A percentile compares a stretch with the other conserved stretches of the same genome.
Conservation (phyloP, 2,329 filamentous ascomycete genomes). For the Davidsoniella australis region DNA sequence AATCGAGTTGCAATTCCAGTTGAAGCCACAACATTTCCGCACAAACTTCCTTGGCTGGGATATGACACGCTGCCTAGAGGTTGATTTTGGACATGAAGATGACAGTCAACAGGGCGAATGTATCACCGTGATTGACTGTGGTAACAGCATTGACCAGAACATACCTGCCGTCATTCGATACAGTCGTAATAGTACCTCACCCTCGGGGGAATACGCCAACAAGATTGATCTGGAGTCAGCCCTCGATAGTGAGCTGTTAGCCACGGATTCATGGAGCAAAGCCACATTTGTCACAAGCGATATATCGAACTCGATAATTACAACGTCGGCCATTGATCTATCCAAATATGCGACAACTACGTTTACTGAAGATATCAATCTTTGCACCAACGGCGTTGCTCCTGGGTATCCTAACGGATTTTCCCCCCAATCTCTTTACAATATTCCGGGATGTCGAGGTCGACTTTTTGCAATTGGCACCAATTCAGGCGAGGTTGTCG, state of each 20-base stretch:
- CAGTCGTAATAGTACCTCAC: slow-evolving; percentile 18
- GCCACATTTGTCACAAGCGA: slow-evolving; percentile 38
- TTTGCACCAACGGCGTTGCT: slow-evolving; percentile 1
- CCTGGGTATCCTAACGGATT: slow-evolving; percentile 3
- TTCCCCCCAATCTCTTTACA: slow-evolving; percentile 17
- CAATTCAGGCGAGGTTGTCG: slow-evolving; percentile 52
- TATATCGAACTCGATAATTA: slow-evolving; percentile 44
- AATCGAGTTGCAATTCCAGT: slow-evolving; percentile 48
- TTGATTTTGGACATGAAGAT: slow-evolving; percentile 78
- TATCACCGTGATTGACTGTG: slow-evolving; percentile 58
- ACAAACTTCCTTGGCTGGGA: slow-evolving; percentile 74
- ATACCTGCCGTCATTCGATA: slow-evolving; percentile 28
- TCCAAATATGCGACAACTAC: slow-evolving; percentile 58
- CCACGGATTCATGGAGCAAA: slow-evolving; percentile 47
- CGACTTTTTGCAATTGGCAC: slow-evolving; percentile 73
- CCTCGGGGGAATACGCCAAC: too few relatives aligned
- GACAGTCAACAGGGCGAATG: slow-evolving; percentile 59
- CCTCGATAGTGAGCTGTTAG: too few relatives aligned
- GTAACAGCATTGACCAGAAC: slow-evolving; percentile 39
- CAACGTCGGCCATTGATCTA: slow-evolving; percentile 52
- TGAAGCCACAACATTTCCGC: slow-evolving; percentile 56
- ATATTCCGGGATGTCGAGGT: slow-evolving; percentile 72
- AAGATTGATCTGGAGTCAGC: too few relatives aligned
- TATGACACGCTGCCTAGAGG: slow-evolving; percentile 69
- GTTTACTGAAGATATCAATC: slow-evolving; percentile 47